These are phyloP conservation scores for Trapa bicornis DNA, from an alignment of 345 rosid species.

Conservation along the genomic window DNA sequence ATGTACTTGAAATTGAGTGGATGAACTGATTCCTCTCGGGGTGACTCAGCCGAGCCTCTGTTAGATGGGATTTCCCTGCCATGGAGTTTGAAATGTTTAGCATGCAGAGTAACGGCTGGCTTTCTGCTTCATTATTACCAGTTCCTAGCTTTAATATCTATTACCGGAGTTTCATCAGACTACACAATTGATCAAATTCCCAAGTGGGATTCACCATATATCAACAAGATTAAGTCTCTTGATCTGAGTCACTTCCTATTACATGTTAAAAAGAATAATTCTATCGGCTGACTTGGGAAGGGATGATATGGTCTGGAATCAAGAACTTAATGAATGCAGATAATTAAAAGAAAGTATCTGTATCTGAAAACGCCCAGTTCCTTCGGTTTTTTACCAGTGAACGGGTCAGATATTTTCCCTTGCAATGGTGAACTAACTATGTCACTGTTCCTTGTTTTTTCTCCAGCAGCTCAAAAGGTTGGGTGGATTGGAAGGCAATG, in stretches of 20 bases:
- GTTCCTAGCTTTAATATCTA: background rate
- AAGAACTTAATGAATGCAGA: background rate
- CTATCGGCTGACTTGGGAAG: background rate
- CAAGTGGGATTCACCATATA: background rate
- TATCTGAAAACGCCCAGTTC: background rate
- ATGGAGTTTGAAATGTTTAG: background rate
- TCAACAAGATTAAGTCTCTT: background rate
- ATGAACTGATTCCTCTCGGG: background rate
- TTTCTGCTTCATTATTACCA: background rate
- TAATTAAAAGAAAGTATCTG: background rate
- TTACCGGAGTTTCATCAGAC: background rate
- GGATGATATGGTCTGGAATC: background rate
- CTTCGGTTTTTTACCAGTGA: background rate
- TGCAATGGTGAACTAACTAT: constrained; percentile 8
- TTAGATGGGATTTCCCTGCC: background rate
- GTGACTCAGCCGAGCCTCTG: background rate
- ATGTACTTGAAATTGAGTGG: background rate
- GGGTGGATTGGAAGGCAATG: constrained; percentile 26
- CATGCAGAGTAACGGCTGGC: background rate
- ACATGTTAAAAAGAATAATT: background rate
- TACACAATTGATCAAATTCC: background rate
- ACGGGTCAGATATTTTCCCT: background rate
- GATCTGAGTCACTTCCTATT: background rate
- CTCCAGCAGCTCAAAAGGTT: constrained; percentile 52
- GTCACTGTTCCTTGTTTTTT: constrained; percentile 11